Base-by-base conservation (phyloP, 345 rosid species). In the Salix purpurea region DNA sequence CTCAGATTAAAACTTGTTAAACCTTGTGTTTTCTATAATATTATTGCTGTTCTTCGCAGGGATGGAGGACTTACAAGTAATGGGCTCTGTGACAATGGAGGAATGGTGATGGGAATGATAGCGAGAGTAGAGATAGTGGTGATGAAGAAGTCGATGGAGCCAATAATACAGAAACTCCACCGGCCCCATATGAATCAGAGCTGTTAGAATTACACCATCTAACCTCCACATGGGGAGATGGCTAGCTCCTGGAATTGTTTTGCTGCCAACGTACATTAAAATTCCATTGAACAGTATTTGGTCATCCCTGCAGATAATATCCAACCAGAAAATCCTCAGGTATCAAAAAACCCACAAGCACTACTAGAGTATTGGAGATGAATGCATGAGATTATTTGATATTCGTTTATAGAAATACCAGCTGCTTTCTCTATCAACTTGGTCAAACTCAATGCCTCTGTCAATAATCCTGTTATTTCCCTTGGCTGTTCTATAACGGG, bases 41-140 rank as follows among this genome's bases (percentile, higher is more conserved):
- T 34, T 34, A 34, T 34, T 5, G 37, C 37, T 34, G 37, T 34
- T 34, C 37, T 5, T 34, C 5, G 37, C 37, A 34, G 6, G 6
- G 37, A 0, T 32, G 34, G 0, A 34, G 37, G 7, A 34, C 83
- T 78, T 84, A 90, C 93, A 88, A 14, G 94, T 87, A 70, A 90
- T 94, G n/a, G 98, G 96, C 77, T 94, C 94, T 21, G 94, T 92
- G 84, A 81, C 94, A 5, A 92, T 87, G 70, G 98, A 94, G 60
- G 96, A 88, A 80, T 92, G 97, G 73, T 91, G 98, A 44, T 94
- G 98, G n/a, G 98, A 94, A 72, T 92, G 98, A 80, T 94, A 90
- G 61, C 96, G 94, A 42, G 93, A 85, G 85, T 94, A 94, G 72
- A 94, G 94, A 72, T 64, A 90, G 79, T 91, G 94, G 79, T 91